A percentile compares a stretch with the other conserved stretches of the same genome.
Conservation (phyloP, 2,329 filamentous ascomycete genomes). For the Penicillium expansum region DNA sequence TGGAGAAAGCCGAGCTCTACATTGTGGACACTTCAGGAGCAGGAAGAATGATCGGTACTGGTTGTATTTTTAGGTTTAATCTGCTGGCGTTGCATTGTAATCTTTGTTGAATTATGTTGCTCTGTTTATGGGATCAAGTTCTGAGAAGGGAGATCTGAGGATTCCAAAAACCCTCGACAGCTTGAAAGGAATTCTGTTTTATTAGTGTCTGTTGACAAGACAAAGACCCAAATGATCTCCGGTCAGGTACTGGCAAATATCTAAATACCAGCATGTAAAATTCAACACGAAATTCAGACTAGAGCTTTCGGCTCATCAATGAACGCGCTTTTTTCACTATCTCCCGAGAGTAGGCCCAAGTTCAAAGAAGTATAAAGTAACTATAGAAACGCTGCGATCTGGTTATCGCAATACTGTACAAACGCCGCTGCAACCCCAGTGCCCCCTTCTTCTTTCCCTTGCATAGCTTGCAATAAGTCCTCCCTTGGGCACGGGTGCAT, state of each 20-base stretch:
- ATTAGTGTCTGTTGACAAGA: background rate
- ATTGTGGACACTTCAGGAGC: slow-evolving; percentile 38
- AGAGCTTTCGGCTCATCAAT: background rate
- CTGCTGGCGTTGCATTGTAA: background rate
- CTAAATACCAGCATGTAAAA: background rate
- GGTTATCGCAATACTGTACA: slow-evolving; percentile 8
- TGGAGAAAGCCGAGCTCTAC: slow-evolving; percentile 38
- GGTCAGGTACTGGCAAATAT: background rate
- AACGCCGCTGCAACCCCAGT: slow-evolving; percentile 15
- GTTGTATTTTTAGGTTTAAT: background rate
- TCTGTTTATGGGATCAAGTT: no score
- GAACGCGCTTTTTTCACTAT: background rate
- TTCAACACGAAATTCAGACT: background rate
- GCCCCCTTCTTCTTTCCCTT: background rate
- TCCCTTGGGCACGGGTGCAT: slow-evolving; percentile 5
- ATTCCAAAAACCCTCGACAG: background rate
- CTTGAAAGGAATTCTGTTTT: background rate
- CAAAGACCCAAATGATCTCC: background rate
- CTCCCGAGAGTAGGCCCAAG: background rate
- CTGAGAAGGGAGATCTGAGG: background rate
- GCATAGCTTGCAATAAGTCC: slow-evolving; percentile 10
- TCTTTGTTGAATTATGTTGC: background rate
- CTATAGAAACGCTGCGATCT: background rate
- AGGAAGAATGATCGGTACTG: slow-evolving; percentile 14
- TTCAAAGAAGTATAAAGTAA: background rate